Evolutionary conservation across 1,284 basidiomycete genomes (phyloP), one percentile per base, ranked within the genome.

Genomic region (Clitocybe nebularis): DNA sequence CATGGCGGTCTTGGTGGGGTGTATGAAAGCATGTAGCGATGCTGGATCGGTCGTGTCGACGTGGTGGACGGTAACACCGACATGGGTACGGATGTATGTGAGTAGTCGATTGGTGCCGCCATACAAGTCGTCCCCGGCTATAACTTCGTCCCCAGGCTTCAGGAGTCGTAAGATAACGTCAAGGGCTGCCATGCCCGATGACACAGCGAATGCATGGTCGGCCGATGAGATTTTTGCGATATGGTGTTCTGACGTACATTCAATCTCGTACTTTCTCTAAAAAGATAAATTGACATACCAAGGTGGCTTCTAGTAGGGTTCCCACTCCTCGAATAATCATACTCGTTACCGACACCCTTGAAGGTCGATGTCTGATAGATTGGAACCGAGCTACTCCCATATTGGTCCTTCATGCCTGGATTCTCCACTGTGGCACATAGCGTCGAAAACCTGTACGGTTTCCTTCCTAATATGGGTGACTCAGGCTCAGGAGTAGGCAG

Each of bases 361-460:
- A 99, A 99, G 1, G 96, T 99, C 14, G 96, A 85, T 1, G 91
- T 89, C 71, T 98, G 94, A 69, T 99, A 99, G 64, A 99, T 98
- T 14, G 96, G 96, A 0, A 96, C 89, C 7, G 86, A 89, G 50
- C 89, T 93, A 44, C 92, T 86, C 29, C 93, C 93, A 63, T 95
- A 90, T 68, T 97, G 95, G 68, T 99, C 96, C 65, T 95, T 93
- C 68, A 89, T 87, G 49, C 77, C 75, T 0, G 85, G 79, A 51
- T 81, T 80, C 57, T 98, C 94, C 48, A 97, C 91, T 2, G 93
- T 95, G 16, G 93, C 93, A 54, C 93, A 93, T 50, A 90, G 72
- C 6, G 91, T 93, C 9, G 86, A 84, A 64, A 93, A 89, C 22
- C 78, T 74, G 65, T 90, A 89, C 0, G 85, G 84, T 60, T 79